Conservation (phyloP, 2,329 filamentous ascomycete species). For the Scedosporium aurantiacum region DNA sequence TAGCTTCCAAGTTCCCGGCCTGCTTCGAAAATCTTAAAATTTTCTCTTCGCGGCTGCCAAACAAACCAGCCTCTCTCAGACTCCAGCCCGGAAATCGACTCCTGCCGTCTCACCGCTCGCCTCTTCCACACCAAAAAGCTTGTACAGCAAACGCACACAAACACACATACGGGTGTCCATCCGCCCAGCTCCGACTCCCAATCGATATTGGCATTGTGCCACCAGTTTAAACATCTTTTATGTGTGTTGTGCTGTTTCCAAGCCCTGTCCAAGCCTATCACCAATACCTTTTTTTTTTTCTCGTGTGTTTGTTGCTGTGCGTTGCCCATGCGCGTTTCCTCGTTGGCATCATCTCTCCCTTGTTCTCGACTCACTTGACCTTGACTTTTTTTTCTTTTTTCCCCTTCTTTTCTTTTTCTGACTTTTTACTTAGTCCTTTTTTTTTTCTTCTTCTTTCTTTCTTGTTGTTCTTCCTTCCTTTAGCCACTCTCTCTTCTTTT, state of each 20-base stretch:
- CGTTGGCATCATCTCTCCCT: neutral
- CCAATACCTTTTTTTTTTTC: neutral
- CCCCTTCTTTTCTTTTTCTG: neutral
- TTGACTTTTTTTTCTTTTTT: neutral
- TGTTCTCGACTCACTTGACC: neutral
- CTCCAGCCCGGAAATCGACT: too few relatives aligned
- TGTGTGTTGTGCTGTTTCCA: neutral
- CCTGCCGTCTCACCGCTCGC: too few relatives aligned
- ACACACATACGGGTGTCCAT: too few relatives aligned
- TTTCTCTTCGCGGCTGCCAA: too few relatives aligned
- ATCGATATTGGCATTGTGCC: too few relatives aligned
- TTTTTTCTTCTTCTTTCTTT: neutral
- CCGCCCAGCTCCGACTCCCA: too few relatives aligned
- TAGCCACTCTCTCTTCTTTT: constrained; percentile 6
- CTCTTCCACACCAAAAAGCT: too few relatives aligned
- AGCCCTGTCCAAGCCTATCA: neutral
- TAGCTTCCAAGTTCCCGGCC: too few relatives aligned
- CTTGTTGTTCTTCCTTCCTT: neutral
- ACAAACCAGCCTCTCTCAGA: too few relatives aligned
- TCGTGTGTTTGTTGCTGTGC: neutral
- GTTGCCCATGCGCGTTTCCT: neutral
- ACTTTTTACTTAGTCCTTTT: constrained; percentile 5
- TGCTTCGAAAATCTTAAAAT: too few relatives aligned
- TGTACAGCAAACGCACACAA: too few relatives aligned
- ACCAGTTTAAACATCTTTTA: neutral